Evolutionary conservation across 768 basidiomycete genomes (phyloP).

Genomic region (Steccherinum ochraceum): DNA sequence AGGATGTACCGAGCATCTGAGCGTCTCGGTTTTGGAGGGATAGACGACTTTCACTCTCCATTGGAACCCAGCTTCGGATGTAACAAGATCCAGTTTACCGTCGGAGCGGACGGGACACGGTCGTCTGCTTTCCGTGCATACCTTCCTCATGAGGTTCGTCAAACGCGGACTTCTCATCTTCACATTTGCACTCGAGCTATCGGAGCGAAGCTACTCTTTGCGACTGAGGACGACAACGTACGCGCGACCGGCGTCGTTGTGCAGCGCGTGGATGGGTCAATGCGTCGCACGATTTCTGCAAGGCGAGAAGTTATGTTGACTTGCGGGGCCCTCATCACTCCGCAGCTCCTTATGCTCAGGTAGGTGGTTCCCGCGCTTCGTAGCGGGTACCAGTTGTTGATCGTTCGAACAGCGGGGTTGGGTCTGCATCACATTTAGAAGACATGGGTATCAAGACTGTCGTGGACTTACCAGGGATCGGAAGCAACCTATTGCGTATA

Average conservation of each 20-base stretch:
- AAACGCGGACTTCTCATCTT: constrained; percentile 1
- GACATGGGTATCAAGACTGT: constrained; percentile 22
- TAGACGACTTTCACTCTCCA: constrained; percentile 18
- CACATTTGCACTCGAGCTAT: neutral
- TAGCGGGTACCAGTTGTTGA: neutral
- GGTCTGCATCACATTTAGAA: constrained; percentile 31
- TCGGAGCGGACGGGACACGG: constrained; percentile 13
- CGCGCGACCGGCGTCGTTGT: neutral
- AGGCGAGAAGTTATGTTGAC: constrained; percentile 18
- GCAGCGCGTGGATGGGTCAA: too few relatives aligned
- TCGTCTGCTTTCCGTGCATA: constrained; percentile 17
- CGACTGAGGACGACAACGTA: neutral
- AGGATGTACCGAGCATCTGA: constrained; percentile 11
- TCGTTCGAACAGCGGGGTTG: constrained; percentile 37
- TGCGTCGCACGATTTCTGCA: constrained; percentile 2
- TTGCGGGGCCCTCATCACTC: constrained; percentile 22
- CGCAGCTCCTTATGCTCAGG: constrained; percentile 35
- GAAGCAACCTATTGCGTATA: constrained; percentile 22
- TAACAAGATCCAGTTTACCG: constrained; percentile 15
- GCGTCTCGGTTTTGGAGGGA: constrained; percentile 14
- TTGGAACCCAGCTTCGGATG: constrained; percentile 13
- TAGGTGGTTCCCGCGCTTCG: neutral
- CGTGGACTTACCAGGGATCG: constrained; percentile 28
- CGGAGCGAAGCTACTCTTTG: neutral
- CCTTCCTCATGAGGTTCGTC: constrained; percentile 9